A percentile compares a stretch with the other conserved stretches of the same genome.
Conservation (phyloP, 768 basidiomycete genomes). For the Imleria badia region DNA sequence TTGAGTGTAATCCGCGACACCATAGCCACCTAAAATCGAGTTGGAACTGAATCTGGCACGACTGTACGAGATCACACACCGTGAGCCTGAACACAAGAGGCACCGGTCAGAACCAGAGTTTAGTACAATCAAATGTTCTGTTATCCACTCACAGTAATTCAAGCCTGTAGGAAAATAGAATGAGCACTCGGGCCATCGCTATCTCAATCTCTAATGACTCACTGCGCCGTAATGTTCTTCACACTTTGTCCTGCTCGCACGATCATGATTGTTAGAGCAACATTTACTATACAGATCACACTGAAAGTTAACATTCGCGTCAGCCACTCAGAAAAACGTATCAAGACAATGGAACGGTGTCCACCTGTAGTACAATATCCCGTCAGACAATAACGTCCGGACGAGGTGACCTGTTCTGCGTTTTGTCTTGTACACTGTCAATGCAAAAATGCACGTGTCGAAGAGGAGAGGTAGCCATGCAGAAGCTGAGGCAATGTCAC, state of each 20-base stretch:
- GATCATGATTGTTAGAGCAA: constrained; percentile 41
- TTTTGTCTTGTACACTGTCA: constrained; percentile 35
- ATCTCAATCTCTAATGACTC: neutral
- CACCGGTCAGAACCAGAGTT: constrained; percentile 35
- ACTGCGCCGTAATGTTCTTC: constrained; percentile 40
- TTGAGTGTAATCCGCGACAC: constrained; percentile 69
- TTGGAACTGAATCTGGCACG: neutral
- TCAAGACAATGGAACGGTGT: neutral
- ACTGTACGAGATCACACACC: constrained; percentile 5
- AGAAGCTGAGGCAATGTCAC: constrained; percentile 32
- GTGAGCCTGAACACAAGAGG: constrained; percentile 23
- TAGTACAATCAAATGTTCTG: neutral
- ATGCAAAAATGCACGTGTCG: constrained; percentile 36
- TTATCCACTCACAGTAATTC: constrained; percentile 40
- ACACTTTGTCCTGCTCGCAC: constrained; percentile 26
- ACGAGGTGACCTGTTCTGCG: constrained; percentile 19
- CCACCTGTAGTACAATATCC: constrained; percentile 38
- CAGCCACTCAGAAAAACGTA: neutral
- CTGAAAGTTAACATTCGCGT: constrained; percentile 18
- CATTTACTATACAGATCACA: constrained; percentile 39
- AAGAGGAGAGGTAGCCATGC: constrained; percentile 43
- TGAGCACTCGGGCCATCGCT: neutral
- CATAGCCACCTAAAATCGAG: constrained; percentile 49
- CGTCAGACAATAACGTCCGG: constrained; percentile 31
- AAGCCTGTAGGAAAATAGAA: constrained; percentile 18